Base-by-base conservation (phyloP, 306 rosid species). In the Prunus padus region DNA sequence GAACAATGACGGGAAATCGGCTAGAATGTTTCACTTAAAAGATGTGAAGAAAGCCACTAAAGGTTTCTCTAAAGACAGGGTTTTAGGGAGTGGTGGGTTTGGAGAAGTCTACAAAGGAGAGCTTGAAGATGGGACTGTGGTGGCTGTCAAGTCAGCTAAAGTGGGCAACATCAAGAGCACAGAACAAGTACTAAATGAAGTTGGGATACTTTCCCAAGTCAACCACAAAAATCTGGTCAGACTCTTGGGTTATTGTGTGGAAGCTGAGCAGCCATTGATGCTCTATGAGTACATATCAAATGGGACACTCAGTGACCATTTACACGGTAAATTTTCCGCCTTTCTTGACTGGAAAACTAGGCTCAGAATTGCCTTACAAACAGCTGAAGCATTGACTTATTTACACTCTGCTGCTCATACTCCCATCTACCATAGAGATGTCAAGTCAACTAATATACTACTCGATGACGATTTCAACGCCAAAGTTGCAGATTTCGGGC, bases 21-120 rank as follows among this genome's bases (percentile, higher is more conserved):
- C 89, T n/a, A 82, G 85, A 69, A 85, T 86, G 84, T 95, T 90
- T 80, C 84, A 69, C 66, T 64, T 92, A 86, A 90, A 92, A 86
- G 97, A 95, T 37, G 79, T 90, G 83, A 89, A 83, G 85, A 90
- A 89, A 84, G 97, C 96, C 47, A 92, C 99, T 64, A 84, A 95
- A 10, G 82, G 84, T 16, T 95, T 95, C 70, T 86, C 93, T 0
- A 80, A 76, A 62, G 89, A 87, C 49, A 79, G 85, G 79, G 15
- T 90, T 80, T 70, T 95, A 47, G 99, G 99, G 28, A 88, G 85
- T 67, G 99, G 99, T 74, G 97, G 96, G 1, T 95, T 88, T 72
- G 97, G 99, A 37, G 99, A 92, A 82, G 97, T 95, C 77, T 95
- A 86, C 78, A 92, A 76, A 89, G 99, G 99, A 40, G 85, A 92